Conservation (phyloP, 805 yeast species). For the Metschnikowia corniflorae region DNA sequence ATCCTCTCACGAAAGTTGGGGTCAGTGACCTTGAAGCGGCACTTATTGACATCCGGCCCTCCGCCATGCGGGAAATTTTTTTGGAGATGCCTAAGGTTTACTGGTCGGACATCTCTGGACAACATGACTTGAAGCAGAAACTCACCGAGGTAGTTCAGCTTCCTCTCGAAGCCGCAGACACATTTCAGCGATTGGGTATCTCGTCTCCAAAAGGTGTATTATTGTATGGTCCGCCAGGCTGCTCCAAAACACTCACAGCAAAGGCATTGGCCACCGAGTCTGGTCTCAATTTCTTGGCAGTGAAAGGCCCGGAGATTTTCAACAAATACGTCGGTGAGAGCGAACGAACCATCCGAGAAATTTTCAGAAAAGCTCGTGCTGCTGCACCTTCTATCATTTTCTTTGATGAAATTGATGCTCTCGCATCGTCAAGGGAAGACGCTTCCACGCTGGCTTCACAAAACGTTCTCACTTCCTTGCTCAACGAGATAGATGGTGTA, state of each 20-base stretch:
- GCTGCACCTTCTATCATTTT: constrained; percentile 92
- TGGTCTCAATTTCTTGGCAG: constrained; percentile 91
- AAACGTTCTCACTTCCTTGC: constrained; percentile 82
- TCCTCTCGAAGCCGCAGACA: constrained; percentile 78
- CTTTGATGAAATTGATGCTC: constrained; percentile 96
- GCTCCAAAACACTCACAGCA: constrained; percentile 94
- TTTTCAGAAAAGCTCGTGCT: constrained; percentile 87
- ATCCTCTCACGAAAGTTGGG: constrained; percentile 43
- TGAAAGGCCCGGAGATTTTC: constrained; percentile 91
- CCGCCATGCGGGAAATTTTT: constrained; percentile 95
- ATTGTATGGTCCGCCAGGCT: constrained; percentile 97
- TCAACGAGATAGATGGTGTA: constrained; percentile 96
- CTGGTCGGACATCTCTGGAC: constrained; percentile 97
- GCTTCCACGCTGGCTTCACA: constrained; percentile 66
- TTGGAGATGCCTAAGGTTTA: constrained; percentile 90
- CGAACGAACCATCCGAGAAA: constrained; percentile 90
- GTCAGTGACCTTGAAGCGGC: constrained; percentile 66
- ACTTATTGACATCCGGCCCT: constrained; percentile 78
- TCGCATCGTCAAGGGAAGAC: constrained; percentile 71
- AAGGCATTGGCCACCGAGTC: constrained; percentile 98
- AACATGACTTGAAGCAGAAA: constrained; percentile 73
- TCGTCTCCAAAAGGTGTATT: constrained; percentile 90
- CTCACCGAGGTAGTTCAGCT: constrained; percentile 87
- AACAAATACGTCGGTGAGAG: constrained; percentile 97
- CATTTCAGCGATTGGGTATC: constrained; percentile 76